Base-by-base conservation (phyloP, 2,329 filamentous ascomycete genomes). In the Penicillium verrucosum region DNA sequence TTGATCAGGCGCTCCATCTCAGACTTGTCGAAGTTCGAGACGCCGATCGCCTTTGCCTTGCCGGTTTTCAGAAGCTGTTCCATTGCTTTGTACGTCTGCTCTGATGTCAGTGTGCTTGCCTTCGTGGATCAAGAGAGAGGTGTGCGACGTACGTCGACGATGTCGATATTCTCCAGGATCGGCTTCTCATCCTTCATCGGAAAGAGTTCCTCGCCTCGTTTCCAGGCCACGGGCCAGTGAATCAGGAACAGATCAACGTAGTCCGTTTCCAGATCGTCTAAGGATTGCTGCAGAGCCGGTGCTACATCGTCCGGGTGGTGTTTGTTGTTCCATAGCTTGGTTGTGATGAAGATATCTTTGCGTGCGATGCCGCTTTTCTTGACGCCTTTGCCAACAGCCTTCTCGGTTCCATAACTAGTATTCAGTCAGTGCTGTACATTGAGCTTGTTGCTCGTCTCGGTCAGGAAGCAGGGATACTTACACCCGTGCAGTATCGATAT, bases 181-280 rank as follows among this genome's bases (percentile, higher is more conserved):
- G 70, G 67, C 49, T 78, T 79, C 29, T 76, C 77, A 51, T 78
- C 65, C 25, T 74, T 65, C 54, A 79, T 79, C 3, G 81, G 81
- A 48, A 82, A 76, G 40, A 75, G 60, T 6, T 78, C 72, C 23
- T 75, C 72, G n/a, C 80, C 77, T 25, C 77, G 73, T 45, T 78
- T 77, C 68, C 82, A 85, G 0, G 83, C 75, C 10, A 79, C 77
- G 0, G 83, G 83, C 80, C 81, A 90, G 73, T 89, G 86, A 68
- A 91, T 88, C 56, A 89, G 78, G 70, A 83, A 89, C 11, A 90
- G 77, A 68, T 90, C 87, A 56, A 90, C 77, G 68, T 89, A 89
- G 57, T 86, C 85, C 38, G 86, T 75, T 12, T 80, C 81, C 65
- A 89, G 80, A 66, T 85, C 81, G 68, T 85, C 80, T 51, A 89